These are phyloP conservation scores for Urtica urens DNA, from an alignment of 306 rosid species.

Conservation along the genomic window DNA sequence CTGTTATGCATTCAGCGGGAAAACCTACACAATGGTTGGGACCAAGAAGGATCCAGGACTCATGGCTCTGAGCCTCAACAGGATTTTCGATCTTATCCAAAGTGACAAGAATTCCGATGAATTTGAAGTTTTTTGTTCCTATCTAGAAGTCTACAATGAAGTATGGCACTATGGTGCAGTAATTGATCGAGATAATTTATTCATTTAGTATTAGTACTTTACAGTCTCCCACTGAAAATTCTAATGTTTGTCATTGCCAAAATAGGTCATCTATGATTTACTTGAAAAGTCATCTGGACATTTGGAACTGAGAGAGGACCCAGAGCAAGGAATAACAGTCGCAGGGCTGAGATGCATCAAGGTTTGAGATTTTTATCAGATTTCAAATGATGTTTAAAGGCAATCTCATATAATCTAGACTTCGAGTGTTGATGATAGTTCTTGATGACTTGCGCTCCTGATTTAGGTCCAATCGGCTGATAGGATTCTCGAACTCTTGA, in stretches of 20 bases:
- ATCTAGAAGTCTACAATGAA: conserved; percentile 59
- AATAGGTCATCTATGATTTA: conserved; percentile 54
- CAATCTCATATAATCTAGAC: neutral
- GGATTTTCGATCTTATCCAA: conserved; percentile 40
- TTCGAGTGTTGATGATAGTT: neutral
- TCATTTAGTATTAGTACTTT: neutral
- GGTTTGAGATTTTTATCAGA: conserved; percentile 21
- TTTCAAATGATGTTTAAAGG: neutral
- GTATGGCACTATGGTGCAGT: conserved; percentile 28
- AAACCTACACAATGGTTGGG: conserved; percentile 59
- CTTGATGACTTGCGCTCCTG: conserved; percentile 3
- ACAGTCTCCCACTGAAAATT: neutral
- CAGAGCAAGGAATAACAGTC: conserved; percentile 47
- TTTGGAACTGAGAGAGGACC: conserved; percentile 62
- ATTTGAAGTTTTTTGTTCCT: conserved; percentile 52
- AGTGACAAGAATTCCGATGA: conserved; percentile 37
- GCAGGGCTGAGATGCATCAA: conserved; percentile 49
- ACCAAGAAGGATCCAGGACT: conserved; percentile 57
- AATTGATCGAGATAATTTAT: neutral
- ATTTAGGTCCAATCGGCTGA: conserved; percentile 54
- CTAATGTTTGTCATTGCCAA: conserved; percentile 3
- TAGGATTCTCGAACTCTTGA: conserved; percentile 54
- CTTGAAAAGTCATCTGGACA: conserved; percentile 55
- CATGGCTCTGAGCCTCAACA: conserved; percentile 54
- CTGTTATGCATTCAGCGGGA: conserved; percentile 28